Conservation (phyloP, 2,329 filamentous ascomycete genomes). For the Tolypocladium capitatum region DNA sequence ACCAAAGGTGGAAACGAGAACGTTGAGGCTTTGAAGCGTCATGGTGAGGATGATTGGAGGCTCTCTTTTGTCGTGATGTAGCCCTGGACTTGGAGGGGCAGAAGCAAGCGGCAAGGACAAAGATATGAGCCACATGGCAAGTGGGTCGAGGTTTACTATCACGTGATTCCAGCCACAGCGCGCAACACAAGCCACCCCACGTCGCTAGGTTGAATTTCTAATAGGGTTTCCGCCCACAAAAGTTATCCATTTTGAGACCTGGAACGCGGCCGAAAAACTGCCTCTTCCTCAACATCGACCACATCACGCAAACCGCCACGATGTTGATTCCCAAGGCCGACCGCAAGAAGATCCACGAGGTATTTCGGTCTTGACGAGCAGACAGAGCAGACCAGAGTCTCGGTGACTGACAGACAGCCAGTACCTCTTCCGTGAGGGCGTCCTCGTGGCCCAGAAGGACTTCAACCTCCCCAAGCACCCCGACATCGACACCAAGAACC, state of each 20-base stretch:
- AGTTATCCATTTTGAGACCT: slow-evolving; percentile 30
- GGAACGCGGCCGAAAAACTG: slow-evolving; percentile 23
- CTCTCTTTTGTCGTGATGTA: neutral
- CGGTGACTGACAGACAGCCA: slow-evolving; percentile 23
- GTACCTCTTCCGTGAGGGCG: slow-evolving; percentile 92
- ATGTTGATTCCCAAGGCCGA: slow-evolving; percentile 99
- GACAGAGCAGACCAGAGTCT: neutral
- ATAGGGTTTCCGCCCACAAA: slow-evolving; percentile 33
- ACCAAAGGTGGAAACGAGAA: slow-evolving; percentile 73
- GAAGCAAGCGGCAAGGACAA: neutral
- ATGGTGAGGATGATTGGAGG: slow-evolving; percentile 26
- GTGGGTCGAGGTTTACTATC: slow-evolving; percentile 7
- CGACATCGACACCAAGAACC: slow-evolving; percentile 99
- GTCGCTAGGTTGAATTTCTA: slow-evolving; percentile 20
- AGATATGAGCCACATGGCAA: neutral
- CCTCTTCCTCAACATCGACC: slow-evolving; percentile 37
- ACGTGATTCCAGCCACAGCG: slow-evolving; percentile 19
- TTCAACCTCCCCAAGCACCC: slow-evolving; percentile 95
- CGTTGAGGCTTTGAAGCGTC: slow-evolving; percentile 51
- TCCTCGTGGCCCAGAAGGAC: slow-evolving; percentile 98
- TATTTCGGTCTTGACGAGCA: slow-evolving; percentile 16
- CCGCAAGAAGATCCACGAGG: slow-evolving; percentile 99
- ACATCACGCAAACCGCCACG: slow-evolving; percentile 43
- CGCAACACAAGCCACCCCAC: slow-evolving; percentile 17
- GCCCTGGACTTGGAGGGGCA: neutral